Percentiles rank a stretch among this genome's conserved stretches.
Evolutionary conservation across 768 basidiomycete species (phyloP).

Genomic region (Boletus huronensis): DNA sequence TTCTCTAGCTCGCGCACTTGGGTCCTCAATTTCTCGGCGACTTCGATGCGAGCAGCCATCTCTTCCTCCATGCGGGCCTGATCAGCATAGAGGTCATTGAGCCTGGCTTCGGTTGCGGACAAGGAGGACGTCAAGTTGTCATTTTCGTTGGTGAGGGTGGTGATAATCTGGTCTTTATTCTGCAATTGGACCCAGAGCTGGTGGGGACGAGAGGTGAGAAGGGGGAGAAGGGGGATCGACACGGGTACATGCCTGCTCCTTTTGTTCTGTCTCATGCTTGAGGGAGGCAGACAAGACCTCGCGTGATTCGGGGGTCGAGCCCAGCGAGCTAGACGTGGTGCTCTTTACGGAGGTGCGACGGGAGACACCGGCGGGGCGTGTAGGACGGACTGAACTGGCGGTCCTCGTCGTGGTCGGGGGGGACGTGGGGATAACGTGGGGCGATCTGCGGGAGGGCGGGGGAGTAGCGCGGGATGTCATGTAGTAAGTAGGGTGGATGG

Average conservation of each 20-base stretch:
- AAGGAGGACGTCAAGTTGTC: constrained; percentile 60
- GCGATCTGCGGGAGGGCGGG: constrained; percentile 42
- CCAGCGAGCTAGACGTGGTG: constrained; percentile 33
- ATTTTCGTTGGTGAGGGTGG: constrained; percentile 60
- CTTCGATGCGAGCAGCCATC: constrained; percentile 75
- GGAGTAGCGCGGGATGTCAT: constrained; percentile 44
- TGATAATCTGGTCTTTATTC: constrained; percentile 71
- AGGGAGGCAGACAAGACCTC: constrained; percentile 60
- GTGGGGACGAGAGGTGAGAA: constrained; percentile 5
- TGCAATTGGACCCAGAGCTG: constrained; percentile 77
- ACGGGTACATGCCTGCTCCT: constrained; percentile 60
- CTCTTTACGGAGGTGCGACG: constrained; percentile 53
- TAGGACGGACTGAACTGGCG: constrained; percentile 54
- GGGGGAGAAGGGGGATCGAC: constrained; percentile 4
- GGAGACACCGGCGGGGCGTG: constrained; percentile 48
- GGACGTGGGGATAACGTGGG: constrained; percentile 39
- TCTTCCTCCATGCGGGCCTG: constrained; percentile 81
- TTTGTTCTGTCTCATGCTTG: constrained; percentile 75
- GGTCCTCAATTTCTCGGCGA: constrained; percentile 73
- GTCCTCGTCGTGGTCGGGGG: constrained; percentile 44
- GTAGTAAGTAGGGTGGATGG: constrained; percentile 24
- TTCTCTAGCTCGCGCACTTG: constrained; percentile 86
- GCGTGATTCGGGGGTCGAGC: constrained; percentile 44
- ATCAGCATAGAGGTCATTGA: constrained; percentile 78
- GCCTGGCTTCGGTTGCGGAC: constrained; percentile 62